Evolutionary conservation across 345 rosid genomes (phyloP).

Genomic region (Eucalyptus polyanthemos): DNA sequence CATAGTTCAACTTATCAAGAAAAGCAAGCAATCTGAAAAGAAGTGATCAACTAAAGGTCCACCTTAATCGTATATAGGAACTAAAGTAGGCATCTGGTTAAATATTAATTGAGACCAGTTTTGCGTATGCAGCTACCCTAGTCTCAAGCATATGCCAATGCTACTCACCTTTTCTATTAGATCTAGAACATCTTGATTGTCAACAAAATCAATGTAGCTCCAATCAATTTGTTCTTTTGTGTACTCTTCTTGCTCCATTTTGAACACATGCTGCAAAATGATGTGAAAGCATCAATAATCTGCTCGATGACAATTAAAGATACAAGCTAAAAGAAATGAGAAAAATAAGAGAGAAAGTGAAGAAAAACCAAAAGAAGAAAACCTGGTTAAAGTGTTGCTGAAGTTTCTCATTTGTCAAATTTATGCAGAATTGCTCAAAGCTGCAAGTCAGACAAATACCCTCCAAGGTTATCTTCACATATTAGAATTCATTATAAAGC

Average conservation of each 20-base stretch:
- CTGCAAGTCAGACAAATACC: constrained; percentile 23
- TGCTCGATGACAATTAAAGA: not conserved
- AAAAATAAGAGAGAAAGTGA: not conserved
- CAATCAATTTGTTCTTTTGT: constrained; percentile 92
- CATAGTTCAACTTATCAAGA: not conserved
- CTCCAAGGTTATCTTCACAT: not conserved
- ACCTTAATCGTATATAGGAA: not conserved
- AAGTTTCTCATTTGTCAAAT: constrained; percentile 97
- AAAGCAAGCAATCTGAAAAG: not conserved
- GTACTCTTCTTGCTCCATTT: constrained; percentile 99
- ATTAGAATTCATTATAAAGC: not conserved
- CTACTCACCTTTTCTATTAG: constrained; percentile 89
- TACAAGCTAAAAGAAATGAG: not conserved
- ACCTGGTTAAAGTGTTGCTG: constrained; percentile 99
- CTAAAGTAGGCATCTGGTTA: not conserved
- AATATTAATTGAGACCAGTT: not conserved
- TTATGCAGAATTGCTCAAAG: constrained; percentile 99
- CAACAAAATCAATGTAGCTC: constrained; percentile 98
- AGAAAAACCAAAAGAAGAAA: constrained; percentile 1
- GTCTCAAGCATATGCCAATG: not conserved
- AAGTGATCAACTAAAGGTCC: not conserved
- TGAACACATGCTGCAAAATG: constrained; percentile 81
- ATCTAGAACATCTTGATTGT: constrained; percentile 87
- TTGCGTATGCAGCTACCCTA: not conserved
- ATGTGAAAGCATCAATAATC: not conserved